A percentile compares a stretch with the other conserved stretches of the same genome.
Evolutionary conservation across 2,329 filamentous ascomycete genomes (phyloP).

Genomic region (Alternaria burnsii): DNA sequence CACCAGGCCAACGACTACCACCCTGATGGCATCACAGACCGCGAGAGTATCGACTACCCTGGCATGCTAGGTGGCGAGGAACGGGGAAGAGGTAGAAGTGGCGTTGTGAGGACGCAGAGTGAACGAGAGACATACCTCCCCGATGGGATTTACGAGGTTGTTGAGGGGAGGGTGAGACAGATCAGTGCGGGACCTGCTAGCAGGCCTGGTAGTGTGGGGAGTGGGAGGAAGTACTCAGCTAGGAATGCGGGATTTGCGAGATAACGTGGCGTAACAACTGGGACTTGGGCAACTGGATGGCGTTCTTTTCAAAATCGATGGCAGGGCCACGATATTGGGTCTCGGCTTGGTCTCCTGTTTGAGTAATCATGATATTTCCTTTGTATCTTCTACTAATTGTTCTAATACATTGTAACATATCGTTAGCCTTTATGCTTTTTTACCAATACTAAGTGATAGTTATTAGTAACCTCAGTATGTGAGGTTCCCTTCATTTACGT

Average conservation of each 20-base stretch:
- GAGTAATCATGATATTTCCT: not conserved
- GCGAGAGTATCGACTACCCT: not conserved
- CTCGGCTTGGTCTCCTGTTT: not conserved
- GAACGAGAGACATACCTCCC: slow-evolving; percentile 10
- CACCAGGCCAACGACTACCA: not conserved
- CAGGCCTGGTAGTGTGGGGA: not conserved
- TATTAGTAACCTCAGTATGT: not conserved
- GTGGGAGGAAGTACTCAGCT: not conserved
- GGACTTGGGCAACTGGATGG: too few species aligned
- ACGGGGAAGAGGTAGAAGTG: not conserved
- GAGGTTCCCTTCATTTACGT: not conserved
- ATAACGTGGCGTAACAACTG: not conserved
- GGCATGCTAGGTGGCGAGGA: slow-evolving; percentile 1
- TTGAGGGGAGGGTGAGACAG: slow-evolving; percentile 13
- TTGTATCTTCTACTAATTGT: not conserved
- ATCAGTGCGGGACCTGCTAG: not conserved
- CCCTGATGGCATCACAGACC: not conserved
- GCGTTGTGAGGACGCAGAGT: not conserved
- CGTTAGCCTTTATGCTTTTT: not conserved
- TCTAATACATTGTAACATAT: not conserved
- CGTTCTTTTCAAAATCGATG: not conserved
- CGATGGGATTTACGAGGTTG: slow-evolving; percentile 16
- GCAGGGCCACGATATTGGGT: too few species aligned
- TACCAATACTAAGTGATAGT: not conserved
- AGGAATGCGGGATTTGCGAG: slow-evolving; percentile 12